These are phyloP conservation scores for Rhizopogon rudus DNA, from an alignment of 768 basidiomycete species.

Conservation along the genomic window DNA sequence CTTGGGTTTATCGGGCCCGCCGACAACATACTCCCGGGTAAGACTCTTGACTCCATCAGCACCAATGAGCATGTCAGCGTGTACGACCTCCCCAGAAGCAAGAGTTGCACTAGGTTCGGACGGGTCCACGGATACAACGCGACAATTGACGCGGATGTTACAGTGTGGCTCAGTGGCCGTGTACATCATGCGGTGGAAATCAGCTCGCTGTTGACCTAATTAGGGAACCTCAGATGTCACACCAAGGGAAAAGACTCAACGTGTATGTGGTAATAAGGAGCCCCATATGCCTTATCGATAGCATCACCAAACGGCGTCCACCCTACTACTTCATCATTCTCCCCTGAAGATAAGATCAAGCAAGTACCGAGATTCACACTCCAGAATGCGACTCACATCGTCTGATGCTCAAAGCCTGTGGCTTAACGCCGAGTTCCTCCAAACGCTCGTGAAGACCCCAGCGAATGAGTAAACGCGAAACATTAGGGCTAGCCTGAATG, in stretches of 20 bases:
- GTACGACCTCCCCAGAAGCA: conserved; percentile 37
- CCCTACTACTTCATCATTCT: conserved; percentile 29
- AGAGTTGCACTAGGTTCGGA: conserved; percentile 31
- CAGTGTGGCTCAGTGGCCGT: conserved; percentile 32
- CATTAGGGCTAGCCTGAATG: conserved; percentile 42
- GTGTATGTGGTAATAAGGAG: conserved; percentile 33
- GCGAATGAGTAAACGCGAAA: conserved; percentile 39
- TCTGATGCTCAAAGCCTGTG: conserved; percentile 34
- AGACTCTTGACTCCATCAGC: conserved; percentile 52
- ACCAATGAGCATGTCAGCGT: conserved; percentile 42
- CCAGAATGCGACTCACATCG: conserved; percentile 30
- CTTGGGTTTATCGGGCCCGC: conserved; percentile 38
- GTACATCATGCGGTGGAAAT: conserved; percentile 38
- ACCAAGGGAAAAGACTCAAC: conserved; percentile 10
- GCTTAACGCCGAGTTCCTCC: conserved; percentile 32
- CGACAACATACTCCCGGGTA: conserved; percentile 45
- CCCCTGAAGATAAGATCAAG: conserved; percentile 12
- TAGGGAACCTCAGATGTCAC: neutral
- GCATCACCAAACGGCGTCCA: conserved; percentile 31
- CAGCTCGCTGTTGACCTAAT: conserved; percentile 32
- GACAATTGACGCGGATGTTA: conserved; percentile 30
- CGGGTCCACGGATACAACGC: conserved; percentile 32
- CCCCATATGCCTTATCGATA: conserved; percentile 28
- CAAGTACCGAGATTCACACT: neutral
- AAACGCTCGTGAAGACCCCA: conserved; percentile 47